Base-by-base conservation (phyloP, 176 grass and related monocot species). In the Elymus sibiricus region DNA sequence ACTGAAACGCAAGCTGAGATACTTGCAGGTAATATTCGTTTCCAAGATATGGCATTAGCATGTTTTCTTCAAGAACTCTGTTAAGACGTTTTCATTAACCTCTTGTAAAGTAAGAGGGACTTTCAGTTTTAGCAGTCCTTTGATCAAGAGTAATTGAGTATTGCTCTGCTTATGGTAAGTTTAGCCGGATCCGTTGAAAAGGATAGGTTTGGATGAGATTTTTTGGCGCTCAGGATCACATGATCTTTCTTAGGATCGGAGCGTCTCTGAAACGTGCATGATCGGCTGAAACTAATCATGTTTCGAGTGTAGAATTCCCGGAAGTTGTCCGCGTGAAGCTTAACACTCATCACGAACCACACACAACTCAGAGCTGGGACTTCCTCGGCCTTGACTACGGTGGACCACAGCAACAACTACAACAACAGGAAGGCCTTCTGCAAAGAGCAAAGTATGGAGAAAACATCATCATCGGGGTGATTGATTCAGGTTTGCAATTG, bases 351-450 rank as follows among this genome's bases (percentile, higher is more conserved):
- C 42, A 44, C 5, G 1, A 13, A 26, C 1, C 28, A 4, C 86
- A 86, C 13, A 94, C 86, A 5, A 86, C 88, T 12, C 82, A 62
- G 3, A 94, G 92, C n/a, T 91, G 86, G 85, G 89, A 84, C 9
- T 90, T 77, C 22, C 85, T 90, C 37, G 74, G 82, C 2, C 13
- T 90, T 58, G n/a, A 66, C 19, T 64, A 72, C 44, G 49, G 5
- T 53, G 49, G 49, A 53, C 49, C 49, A 19, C 15, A 53, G 17
- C 46, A 49, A 49, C 9, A 78, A 29, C 64, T 26, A 6, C 17
- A 15, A 35, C 29, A 68, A 9, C 29, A 10, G 7, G 35, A 16
- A 5, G 58, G 77, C 38, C 46, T 94, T 17, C 31, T 86, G 4
- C 53, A 86, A 5, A 80, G 76, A 25, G 86, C 77, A 4, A 86